Conservation (phyloP, 768 basidiomycete genomes). For the Auricularia sp. region DNA sequence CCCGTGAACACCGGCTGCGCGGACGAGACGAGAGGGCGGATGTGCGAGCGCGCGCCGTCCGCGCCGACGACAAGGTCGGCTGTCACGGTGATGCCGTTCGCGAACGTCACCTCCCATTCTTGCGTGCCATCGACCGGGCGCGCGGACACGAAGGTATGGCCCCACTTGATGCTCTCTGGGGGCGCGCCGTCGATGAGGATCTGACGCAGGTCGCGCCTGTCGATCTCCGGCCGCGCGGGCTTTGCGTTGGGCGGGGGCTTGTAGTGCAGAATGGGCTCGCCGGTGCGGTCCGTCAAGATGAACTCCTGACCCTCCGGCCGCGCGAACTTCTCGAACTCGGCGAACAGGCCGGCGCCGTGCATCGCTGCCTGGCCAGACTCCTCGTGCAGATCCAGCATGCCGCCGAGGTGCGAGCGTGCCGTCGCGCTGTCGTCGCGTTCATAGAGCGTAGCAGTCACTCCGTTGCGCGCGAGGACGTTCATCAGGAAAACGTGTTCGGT, state of each 20-base stretch:
- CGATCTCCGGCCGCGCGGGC: neutral
- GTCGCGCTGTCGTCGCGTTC: constrained; percentile 13
- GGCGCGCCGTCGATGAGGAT: neutral
- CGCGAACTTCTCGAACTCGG: constrained; percentile 12
- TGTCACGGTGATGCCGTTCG: neutral
- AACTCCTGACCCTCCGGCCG: constrained; percentile 14
- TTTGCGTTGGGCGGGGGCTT: neutral
- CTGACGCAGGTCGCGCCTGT: neutral
- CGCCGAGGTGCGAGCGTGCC: constrained; percentile 13
- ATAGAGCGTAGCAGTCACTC: constrained; percentile 14
- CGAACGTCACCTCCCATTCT: neutral
- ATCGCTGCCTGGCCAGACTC: constrained; percentile 7
- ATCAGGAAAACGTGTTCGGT: no score
- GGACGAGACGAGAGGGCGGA: constrained; percentile 24
- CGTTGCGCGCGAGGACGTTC: constrained; percentile 15
- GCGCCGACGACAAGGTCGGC: constrained; percentile 17
- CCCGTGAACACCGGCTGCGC: constrained; percentile 25
- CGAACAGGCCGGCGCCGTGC: constrained; percentile 13
- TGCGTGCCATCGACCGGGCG: neutral
- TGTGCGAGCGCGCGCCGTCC: constrained; percentile 18
- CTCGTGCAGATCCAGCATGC: neutral
- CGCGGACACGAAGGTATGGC: neutral
- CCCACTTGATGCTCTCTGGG: neutral
- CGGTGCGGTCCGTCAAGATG: constrained; percentile 12
- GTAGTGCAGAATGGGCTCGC: neutral